Evolutionary conservation across 2,329 filamentous ascomycete species (phyloP), one percentile per base, ranked within the genome.

Genomic region (Claviceps sp.): DNA sequence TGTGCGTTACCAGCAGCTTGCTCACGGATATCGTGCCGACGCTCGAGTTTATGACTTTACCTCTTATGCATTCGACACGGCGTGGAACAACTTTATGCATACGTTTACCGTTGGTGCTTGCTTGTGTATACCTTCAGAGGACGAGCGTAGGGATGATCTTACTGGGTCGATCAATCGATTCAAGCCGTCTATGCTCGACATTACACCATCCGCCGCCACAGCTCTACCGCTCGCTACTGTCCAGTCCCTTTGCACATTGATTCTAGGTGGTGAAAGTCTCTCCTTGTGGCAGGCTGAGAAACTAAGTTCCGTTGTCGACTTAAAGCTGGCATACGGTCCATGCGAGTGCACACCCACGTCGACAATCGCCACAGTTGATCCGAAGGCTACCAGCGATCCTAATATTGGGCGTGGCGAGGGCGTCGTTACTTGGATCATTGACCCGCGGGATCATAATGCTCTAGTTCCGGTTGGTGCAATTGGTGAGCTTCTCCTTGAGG

Each of bases 401-500:
- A 54, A 46, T 26, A 52, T 46, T 43, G 54, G n/a, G 36, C 42
- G 20, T 13, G 45, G 29, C 13, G 37, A 23, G 9, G 52, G 52
- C 5, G 40, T 37, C 17, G 11, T 52, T 7, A 54, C 61, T 1
- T 68, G 64, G 63, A 53, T 68, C 40, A 60, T 62, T 1, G 56
- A 64, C 23, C 49, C 60, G 5, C 50, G 53, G 13, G 52, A 64
- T 47, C 54, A 58, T 50, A 48, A 61, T 43, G 45, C 39, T 9
- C 56, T 63, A 7, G 50, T 56, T 0, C 62, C 62, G 0, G 42
- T 66, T 3, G 65, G 65, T 1, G 55, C 50, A 2, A 52, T 59
- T 0, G 67, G 67, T 8, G 67, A 69, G 51, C 56, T 69, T n/a
- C 50, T 66, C 3, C 57, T 72, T 42, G 66, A 66, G 48, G 70